Percentiles rank a stretch among this genome's conserved stretches.
phyloP scores from a whole-genome alignment of 805 yeast species.

The Peterozyma xylosa region DNA sequence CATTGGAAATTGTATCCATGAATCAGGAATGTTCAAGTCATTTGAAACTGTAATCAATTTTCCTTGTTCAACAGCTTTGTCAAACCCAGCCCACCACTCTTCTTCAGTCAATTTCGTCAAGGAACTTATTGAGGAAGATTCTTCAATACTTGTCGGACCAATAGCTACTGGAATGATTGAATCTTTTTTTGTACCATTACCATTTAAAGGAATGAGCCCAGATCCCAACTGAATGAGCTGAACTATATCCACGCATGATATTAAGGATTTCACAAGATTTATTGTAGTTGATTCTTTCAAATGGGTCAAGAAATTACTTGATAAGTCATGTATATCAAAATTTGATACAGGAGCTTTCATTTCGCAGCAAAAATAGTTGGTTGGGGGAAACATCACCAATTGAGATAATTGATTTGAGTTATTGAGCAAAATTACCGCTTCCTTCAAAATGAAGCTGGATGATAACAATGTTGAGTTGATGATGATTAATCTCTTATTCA shows the following conservation, averaged over 20 bases:
- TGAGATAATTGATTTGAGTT: slow-evolving; percentile 13
- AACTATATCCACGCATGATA: slow-evolving; percentile 22
- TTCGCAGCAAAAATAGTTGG: slow-evolving; percentile 7
- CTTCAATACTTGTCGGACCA: slow-evolving; percentile 20
- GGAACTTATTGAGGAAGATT: slow-evolving; percentile 9
- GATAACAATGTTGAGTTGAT: slow-evolving; percentile 27
- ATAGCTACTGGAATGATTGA: slow-evolving; percentile 16
- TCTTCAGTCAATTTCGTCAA: not conserved
- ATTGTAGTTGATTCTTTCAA: slow-evolving; percentile 13
- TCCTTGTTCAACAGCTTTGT: not conserved
- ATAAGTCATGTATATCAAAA: slow-evolving; percentile 1
- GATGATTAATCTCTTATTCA: slow-evolving; percentile 20
- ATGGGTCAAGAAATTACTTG: slow-evolving; percentile 17
- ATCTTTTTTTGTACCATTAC: not conserved
- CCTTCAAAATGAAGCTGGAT: slow-evolving; percentile 22
- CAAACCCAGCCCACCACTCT: slow-evolving; percentile 4
- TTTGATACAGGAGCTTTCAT: slow-evolving; percentile 8
- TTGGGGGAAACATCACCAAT: slow-evolving; percentile 29
- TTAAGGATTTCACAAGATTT: slow-evolving; percentile 18
- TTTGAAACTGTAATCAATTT: not conserved
- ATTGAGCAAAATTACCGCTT: slow-evolving; percentile 21
- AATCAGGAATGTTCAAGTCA: slow-evolving; percentile 6
- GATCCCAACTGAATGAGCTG: slow-evolving; percentile 30
- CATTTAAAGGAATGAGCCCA: slow-evolving; percentile 23
- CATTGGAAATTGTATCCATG: slow-evolving; percentile 6